A percentile compares a stretch with the other conserved stretches of the same genome.
phyloP scores from a whole-genome alignment of 345 rosid genomes.

The Pelargonium nanum region DNA sequence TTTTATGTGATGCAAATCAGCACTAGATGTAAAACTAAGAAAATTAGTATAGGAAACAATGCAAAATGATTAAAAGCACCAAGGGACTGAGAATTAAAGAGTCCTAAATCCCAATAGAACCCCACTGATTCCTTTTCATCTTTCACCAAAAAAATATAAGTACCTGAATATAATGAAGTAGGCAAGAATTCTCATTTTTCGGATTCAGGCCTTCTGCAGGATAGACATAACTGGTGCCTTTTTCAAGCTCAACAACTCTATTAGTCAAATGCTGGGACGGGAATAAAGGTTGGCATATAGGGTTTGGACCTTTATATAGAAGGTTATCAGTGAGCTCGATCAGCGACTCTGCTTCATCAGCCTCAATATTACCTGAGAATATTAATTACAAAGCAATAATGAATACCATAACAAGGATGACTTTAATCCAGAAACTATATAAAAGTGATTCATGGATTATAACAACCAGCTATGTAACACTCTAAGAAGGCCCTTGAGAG shows the following conservation, averaged over 20 bases:
- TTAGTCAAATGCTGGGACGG: conserved; percentile 75
- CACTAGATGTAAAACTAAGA: neutral
- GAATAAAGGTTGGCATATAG: conserved; percentile 59
- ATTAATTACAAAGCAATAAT: conserved; percentile 5
- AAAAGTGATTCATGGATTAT: neutral
- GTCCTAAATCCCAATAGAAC: neutral
- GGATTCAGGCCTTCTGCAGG: conserved; percentile 66
- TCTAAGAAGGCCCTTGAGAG: conserved; percentile 69
- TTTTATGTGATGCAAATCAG: neutral
- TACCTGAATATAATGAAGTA: conserved; percentile 89
- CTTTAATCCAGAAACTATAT: neutral
- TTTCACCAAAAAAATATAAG: neutral
- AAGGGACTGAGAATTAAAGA: neutral
- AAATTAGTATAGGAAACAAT: neutral
- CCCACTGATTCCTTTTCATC: neutral
- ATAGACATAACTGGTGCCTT: conserved; percentile 47
- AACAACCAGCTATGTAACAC: conserved; percentile 67
- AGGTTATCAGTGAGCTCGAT: conserved; percentile 48
- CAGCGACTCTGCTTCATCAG: conserved; percentile 58
- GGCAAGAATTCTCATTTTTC: conserved; percentile 67
- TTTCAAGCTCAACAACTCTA: conserved; percentile 64
- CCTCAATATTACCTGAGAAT: conserved; percentile 60
- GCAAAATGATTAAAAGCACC: neutral
- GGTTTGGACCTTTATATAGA: conserved; percentile 46
- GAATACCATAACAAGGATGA: neutral